Conservation (phyloP, 768 basidiomycete species). For the Ramaria sp. region DNA sequence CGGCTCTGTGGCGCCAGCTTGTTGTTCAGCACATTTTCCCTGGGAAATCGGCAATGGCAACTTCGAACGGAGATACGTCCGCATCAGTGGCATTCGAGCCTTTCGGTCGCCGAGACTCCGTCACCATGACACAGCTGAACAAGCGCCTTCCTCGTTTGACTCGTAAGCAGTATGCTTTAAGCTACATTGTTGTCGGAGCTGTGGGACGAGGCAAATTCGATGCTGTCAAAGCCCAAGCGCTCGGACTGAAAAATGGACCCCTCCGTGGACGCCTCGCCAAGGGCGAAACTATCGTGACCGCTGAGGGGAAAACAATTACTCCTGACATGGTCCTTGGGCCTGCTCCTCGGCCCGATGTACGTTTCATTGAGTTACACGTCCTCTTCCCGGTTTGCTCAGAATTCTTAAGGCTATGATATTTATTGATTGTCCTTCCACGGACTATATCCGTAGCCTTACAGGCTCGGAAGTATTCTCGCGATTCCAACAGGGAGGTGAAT, state of each 20-base stretch:
- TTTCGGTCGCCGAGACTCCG: not conserved
- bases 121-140: not conserved
- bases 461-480: slow-evolving; percentile 34
- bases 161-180: not conserved
- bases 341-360: slow-evolving; percentile 10
- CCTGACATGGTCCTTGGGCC: slow-evolving; percentile 18
- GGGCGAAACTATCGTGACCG: slow-evolving; percentile 54
- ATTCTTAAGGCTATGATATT: slow-evolving; percentile 46
- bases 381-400: not conserved
- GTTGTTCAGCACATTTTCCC: slow-evolving; percentile 58
- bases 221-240: slow-evolving; percentile 43
- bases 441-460: slow-evolving; percentile 43
- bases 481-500: slow-evolving; percentile 33
- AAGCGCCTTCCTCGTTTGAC: not conserved
- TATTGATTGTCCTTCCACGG: slow-evolving; percentile 58
- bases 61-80: too few relatives aligned
- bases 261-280: slow-evolving; percentile 48
- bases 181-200: slow-evolving; percentile 34
- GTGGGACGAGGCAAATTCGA: slow-evolving; percentile 59
- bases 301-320: slow-evolving; percentile 22
- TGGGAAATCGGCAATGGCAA: slow-evolving; percentile 9
- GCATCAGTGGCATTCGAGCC: not conserved
- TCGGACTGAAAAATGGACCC: slow-evolving; percentile 54
- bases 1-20: slow-evolving; percentile 45
- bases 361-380: slow-evolving; percentile 17